These are phyloP conservation scores for Paramecium sexaurelia DNA, from an alignment of 73 alveolate species.

Conservation along the genomic window DNA sequence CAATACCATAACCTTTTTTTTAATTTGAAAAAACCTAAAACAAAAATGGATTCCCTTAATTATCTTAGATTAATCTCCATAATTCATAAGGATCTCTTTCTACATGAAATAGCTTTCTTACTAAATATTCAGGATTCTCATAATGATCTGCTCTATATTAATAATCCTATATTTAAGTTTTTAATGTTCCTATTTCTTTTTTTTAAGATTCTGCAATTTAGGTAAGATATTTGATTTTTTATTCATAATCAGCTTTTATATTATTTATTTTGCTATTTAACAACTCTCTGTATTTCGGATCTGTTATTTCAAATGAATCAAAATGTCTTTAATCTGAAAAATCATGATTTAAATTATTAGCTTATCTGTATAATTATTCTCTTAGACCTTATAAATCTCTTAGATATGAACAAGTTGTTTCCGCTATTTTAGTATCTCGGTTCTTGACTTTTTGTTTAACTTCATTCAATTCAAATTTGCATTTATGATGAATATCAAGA, in stretches of 20 bases:
- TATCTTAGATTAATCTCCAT: slow-evolving; percentile 29
- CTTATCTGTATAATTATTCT: slow-evolving; percentile 11
- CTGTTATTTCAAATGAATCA: slow-evolving; percentile 35
- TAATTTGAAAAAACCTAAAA: slow-evolving; percentile 4
- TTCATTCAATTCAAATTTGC: background rate
- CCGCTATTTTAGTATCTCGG: background rate
- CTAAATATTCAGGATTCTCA: slow-evolving; percentile 32
- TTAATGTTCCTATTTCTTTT: slow-evolving; percentile 4
- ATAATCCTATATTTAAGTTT: background rate
- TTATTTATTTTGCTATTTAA: background rate
- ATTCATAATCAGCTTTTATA: background rate
- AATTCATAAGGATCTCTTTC: slow-evolving; percentile 23
- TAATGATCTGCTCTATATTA: slow-evolving; percentile 8
- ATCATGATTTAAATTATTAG: background rate
- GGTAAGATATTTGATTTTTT: background rate
- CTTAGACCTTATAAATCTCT: slow-evolving; percentile 26
- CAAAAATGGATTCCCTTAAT: background rate
- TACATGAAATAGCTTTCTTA: background rate
- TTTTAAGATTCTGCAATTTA: background rate
- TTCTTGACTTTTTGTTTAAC: background rate
- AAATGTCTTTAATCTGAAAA: background rate
- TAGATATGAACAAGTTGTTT: background rate
- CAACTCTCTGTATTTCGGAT: background rate
- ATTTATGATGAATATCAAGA: background rate
- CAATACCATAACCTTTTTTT: slow-evolving; percentile 37